phyloP scores from a whole-genome alignment of 1,284 basidiomycete genomes.

The Puccinia sorghi region DNA sequence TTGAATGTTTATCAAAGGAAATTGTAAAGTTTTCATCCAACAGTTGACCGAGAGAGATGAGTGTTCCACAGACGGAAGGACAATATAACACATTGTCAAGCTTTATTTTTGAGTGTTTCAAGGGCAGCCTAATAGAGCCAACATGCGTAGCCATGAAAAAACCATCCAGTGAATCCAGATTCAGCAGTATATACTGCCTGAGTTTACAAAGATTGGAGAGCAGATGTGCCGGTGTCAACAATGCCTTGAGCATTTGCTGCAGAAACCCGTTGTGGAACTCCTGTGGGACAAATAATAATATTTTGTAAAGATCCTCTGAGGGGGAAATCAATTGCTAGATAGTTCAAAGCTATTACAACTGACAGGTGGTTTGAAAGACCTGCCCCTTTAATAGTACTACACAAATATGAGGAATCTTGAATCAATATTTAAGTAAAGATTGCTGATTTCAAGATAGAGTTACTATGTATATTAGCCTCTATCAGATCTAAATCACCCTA shows the following conservation, averaged over 20 bases:
- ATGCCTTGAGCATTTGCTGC: background rate
- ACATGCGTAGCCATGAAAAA: background rate
- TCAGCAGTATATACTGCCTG: conserved; percentile 4
- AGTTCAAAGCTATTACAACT: too few relatives aligned
- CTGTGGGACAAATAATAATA: too few relatives aligned
- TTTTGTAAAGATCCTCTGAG: too few relatives aligned
- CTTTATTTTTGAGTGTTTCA: background rate
- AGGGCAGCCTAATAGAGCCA: background rate
- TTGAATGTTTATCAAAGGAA: background rate
- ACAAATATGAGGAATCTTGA: too few relatives aligned
- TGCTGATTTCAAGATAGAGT: too few relatives aligned
- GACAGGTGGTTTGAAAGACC: too few relatives aligned
- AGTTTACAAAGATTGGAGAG: background rate
- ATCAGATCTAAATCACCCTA: too few relatives aligned
- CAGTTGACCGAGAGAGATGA: background rate
- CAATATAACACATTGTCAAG: background rate
- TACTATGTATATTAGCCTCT: too few relatives aligned
- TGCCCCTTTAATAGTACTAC: too few relatives aligned
- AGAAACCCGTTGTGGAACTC: conserved; percentile 24
- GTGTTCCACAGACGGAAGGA: background rate
- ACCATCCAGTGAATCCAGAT: background rate
- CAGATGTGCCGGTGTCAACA: conserved; percentile 15
- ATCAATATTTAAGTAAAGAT: too few relatives aligned
- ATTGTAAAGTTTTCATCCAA: background rate
- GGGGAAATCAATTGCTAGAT: too few relatives aligned